Base-by-base conservation (phyloP, 1,284 basidiomycete genomes). In the Quambalaria eucalypti region DNA sequence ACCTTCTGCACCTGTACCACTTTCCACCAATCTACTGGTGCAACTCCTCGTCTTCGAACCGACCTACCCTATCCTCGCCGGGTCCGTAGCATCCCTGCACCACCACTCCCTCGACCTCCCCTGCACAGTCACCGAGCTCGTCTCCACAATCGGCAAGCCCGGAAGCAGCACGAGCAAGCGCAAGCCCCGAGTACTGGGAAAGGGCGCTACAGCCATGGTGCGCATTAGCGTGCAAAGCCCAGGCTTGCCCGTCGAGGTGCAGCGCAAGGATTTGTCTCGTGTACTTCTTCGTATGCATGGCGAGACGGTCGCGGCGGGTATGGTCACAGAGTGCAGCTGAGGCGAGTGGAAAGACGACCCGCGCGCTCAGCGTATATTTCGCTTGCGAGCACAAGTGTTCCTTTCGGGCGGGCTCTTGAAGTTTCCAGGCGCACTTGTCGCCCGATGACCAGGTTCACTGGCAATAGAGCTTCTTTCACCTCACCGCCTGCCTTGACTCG, bases 211-310 rank as follows among this genome's bases (percentile, higher is more conserved):
- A 1, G 93, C 92, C 7, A 84, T 88, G 62, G 85, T 97, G 0
- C 84, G 88, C 67, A 84, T 99, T 50, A 51, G 36, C 14, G 56
- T 75, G 21, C 60, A 62, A 54, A 61, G 61, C 30, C 53, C 54
- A 2, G 67, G 66, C 9, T 60, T 62, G 28, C 67, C 71, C 23
- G 51, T 75, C 29, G 93, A 98, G 74, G 77, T 84, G 2, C 79
- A 80, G n/a, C 97, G 91, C 78, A 97, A 97, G 77, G 90, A 95
- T 62, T 95, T 98, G 93, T 92, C 92, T 0, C 80, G 93, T 40
- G 83, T 98, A 47, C 76, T 98, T 52, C 80, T 98, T 59, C 80
- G 93, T 36, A 80, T 92, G 59, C 84, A 84, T 19, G 93, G 95
- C 0, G 91, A 97, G 79, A 97, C 93, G 0, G 87, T 98, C 57